phyloP scores from a whole-genome alignment of 352 stramenopile species.

The Globisporangium megalacanthum region DNA sequence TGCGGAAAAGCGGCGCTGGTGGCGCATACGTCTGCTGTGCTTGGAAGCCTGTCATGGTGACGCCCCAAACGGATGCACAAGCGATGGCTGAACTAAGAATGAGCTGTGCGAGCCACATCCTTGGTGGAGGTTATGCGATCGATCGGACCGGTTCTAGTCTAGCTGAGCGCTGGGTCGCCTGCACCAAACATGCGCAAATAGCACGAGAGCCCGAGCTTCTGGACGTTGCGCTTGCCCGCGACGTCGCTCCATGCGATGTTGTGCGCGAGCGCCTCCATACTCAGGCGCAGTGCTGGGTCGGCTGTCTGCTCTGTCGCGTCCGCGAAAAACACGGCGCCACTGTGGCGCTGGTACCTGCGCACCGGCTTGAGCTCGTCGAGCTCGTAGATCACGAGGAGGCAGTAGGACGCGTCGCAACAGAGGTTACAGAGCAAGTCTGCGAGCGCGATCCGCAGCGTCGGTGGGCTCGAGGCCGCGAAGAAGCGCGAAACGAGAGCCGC shows the following conservation, averaged over 20 bases:
- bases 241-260: slow-evolving; percentile 75
- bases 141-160: too few species aligned
- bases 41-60: slow-evolving; percentile 7
- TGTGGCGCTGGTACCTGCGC: slow-evolving; percentile 28
- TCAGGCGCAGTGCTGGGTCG: slow-evolving; percentile 41
- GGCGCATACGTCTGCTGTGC: not conserved
- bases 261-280: slow-evolving; percentile 58
- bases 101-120: not conserved
- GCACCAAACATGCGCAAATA: slow-evolving; percentile 48
- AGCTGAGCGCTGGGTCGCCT: slow-evolving; percentile 19
- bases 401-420: slow-evolving; percentile 34
- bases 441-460: slow-evolving; percentile 32
- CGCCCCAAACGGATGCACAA: too few species aligned
- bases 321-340: slow-evolving; percentile 53
- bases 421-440: slow-evolving; percentile 62
- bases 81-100: too few species aligned
- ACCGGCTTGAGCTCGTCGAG: slow-evolving; percentile 52
- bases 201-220: slow-evolving; percentile 63
- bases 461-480: slow-evolving; percentile 12
- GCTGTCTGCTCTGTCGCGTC: slow-evolving; percentile 34
- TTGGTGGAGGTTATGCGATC: not conserved
- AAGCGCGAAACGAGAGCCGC: slow-evolving; percentile 28
- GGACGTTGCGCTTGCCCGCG: slow-evolving; percentile 51
- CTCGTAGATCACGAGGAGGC: slow-evolving; percentile 60
- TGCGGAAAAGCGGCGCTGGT: not conserved